A percentile compares a stretch with the other conserved stretches of the same genome.
These are phyloP conservation scores for Yamadazyma sp. DNA, from an alignment of 805 yeast species.

Conservation along the genomic window DNA sequence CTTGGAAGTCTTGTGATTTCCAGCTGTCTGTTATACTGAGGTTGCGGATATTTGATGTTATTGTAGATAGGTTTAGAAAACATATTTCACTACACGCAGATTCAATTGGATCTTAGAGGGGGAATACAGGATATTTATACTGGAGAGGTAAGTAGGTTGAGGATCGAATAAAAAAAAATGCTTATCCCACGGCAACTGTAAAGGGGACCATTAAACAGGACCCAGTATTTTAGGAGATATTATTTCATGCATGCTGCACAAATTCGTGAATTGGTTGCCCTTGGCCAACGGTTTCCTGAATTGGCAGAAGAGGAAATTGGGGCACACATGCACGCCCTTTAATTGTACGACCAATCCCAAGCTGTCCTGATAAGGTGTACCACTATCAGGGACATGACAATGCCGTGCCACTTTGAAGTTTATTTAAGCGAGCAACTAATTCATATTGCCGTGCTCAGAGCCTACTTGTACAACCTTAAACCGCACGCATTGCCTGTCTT, in stretches of 20 bases:
- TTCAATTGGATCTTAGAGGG: background rate
- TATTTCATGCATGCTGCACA: slow-evolving; percentile 5
- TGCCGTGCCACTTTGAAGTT: too few relatives aligned
- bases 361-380: too few relatives aligned
- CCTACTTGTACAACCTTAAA: background rate
- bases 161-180: slow-evolving; percentile 1
- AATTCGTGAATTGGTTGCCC: background rate
- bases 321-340: too few relatives aligned
- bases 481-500: background rate
- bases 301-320: too few relatives aligned
- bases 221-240: too few relatives aligned
- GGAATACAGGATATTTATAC: slow-evolving; percentile 3
- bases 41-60: slow-evolving; percentile 19
- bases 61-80: slow-evolving; percentile 18
- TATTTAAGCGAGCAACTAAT: too few relatives aligned
- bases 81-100: slow-evolving; percentile 7
- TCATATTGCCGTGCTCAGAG: background rate
- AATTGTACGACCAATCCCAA: background rate
- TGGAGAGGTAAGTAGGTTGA: background rate
- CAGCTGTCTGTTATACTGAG: slow-evolving; percentile 14
- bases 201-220: too few relatives aligned
- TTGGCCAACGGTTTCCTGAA: slow-evolving; percentile 6
- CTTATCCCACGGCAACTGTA: slow-evolving; percentile 1
- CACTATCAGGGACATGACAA: too few relatives aligned
- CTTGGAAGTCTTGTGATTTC: slow-evolving; percentile 25